These are phyloP conservation scores for Dysphania ambrosioides DNA, from an alignment of 148 eudicot species.

Conservation along the genomic window DNA sequence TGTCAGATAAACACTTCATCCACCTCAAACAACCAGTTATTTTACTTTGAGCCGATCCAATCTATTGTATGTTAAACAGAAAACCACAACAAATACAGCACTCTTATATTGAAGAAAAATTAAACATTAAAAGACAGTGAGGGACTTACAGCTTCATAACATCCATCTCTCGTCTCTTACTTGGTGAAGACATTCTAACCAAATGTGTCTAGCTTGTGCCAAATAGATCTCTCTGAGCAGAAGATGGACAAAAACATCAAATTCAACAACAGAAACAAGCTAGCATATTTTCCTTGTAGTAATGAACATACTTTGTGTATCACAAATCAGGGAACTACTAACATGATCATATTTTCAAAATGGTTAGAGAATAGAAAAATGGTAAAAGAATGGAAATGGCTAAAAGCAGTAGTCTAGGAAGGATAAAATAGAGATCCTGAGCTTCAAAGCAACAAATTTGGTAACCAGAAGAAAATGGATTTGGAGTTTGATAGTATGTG, in stretches of 20 bases:
- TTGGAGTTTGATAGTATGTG: background rate
- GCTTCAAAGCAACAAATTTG: background rate
- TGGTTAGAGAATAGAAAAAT: too few relatives aligned
- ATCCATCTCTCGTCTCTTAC: conserved; percentile 98
- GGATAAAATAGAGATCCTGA: background rate
- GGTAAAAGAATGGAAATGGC: background rate
- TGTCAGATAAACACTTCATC: background rate
- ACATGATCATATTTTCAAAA: background rate
- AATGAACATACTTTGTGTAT: too few relatives aligned
- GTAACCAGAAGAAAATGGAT: background rate
- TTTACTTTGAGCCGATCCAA: background rate
- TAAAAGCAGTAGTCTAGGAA: background rate
- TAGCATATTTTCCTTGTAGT: background rate
- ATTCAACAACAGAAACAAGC: background rate
- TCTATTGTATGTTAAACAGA: background rate
- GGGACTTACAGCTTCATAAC: conserved; percentile 89
- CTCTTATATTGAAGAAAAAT: background rate
- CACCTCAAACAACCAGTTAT: background rate
- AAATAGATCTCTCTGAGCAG: conserved; percentile 8
- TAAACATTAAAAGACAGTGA: background rate
- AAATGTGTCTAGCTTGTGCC: conserved; percentile 3
- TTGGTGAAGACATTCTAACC: conserved; percentile 73
- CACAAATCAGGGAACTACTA: background rate
- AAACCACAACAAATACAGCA: background rate
- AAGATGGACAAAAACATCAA: background rate